A percentile compares a stretch with the other conserved stretches of the same genome.
Conservation (phyloP, 805 yeast genomes). For the Cyberlindnera americana region DNA sequence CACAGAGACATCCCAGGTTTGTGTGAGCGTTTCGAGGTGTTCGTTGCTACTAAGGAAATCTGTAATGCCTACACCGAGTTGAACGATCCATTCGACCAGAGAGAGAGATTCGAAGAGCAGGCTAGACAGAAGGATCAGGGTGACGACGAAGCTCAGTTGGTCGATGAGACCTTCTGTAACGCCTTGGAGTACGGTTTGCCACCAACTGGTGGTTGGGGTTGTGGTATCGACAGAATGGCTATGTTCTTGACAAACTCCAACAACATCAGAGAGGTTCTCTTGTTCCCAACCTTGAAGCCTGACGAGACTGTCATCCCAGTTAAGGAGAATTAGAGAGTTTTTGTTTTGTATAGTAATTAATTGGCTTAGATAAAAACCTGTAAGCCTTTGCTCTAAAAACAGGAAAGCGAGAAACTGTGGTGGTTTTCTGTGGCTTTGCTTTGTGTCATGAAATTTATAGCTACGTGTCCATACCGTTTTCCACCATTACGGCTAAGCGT, state of each 20-base stretch:
- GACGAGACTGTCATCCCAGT: slow-evolving; percentile 41
- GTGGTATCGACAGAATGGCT: slow-evolving; percentile 97
- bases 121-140: slow-evolving; percentile 98
- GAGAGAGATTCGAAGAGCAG: slow-evolving; percentile 96
- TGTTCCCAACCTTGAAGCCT: slow-evolving; percentile 99
- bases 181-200: slow-evolving; percentile 98
- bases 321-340: background rate
- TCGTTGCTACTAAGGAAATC: slow-evolving; percentile 97
- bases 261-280: slow-evolving; percentile 94
- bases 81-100: slow-evolving; percentile 98
- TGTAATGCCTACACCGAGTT: slow-evolving; percentile 98
- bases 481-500: too few relatives aligned
- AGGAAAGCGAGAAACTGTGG: too few relatives aligned
- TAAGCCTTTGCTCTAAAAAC: too few relatives aligned
- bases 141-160: slow-evolving; percentile 96
- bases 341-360: background rate
- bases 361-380: too few relatives aligned
- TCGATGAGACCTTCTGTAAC: slow-evolving; percentile 95
- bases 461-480: too few relatives aligned
- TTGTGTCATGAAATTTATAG: too few relatives aligned
- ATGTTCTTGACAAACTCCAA: slow-evolving; percentile 97
- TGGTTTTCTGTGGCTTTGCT: too few relatives aligned
- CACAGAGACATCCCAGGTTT: slow-evolving; percentile 89
- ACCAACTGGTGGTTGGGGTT: slow-evolving; percentile 99
- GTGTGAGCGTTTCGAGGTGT: slow-evolving; percentile 97